Conservation (phyloP, 768 basidiomycete genomes). For the Leccinellum luteum region DNA sequence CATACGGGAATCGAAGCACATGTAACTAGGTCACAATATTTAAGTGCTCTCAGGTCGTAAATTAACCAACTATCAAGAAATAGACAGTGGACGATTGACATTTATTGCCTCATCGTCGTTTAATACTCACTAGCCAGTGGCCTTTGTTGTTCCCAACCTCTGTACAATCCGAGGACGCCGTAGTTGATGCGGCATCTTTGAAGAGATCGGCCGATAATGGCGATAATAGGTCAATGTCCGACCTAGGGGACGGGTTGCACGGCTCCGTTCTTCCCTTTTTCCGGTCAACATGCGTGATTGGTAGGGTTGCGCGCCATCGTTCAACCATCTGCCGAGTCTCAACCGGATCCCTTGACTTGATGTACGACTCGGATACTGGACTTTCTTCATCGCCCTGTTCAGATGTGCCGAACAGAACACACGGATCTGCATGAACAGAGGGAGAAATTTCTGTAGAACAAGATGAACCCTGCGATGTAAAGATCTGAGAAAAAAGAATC, state of each 20-base stretch:
- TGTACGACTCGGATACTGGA: constrained; percentile 9
- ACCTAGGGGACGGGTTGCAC: neutral
- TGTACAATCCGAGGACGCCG: constrained; percentile 32
- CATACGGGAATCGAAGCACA: neutral
- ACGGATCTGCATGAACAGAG: constrained; percentile 18
- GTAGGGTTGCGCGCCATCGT: constrained; percentile 30
- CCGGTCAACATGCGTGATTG: constrained; percentile 7
- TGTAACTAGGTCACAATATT: neutral
- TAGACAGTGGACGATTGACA: neutral
- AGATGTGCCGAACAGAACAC: constrained; percentile 15
- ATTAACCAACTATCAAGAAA: neutral
- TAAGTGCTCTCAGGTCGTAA: neutral
- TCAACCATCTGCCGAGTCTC: constrained; percentile 32
- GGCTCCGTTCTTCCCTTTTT: constrained; percentile 16
- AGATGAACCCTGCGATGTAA: neutral
- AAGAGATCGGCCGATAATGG: constrained; percentile 24
- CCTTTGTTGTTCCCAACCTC: constrained; percentile 31
- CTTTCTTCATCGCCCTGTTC: constrained; percentile 20
- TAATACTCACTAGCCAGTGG: constrained; percentile 32
- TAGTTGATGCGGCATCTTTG: constrained; percentile 24
- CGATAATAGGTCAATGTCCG: constrained; percentile 14
- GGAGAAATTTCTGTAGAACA: constrained; percentile 19
- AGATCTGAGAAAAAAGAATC: neutral
- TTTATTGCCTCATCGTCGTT: constrained; percentile 13
- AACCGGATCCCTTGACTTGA: constrained; percentile 21